Evolutionary conservation across 2,329 filamentous ascomycete species (phyloP).

Genomic region (Fusarium guadeloupense): DNA sequence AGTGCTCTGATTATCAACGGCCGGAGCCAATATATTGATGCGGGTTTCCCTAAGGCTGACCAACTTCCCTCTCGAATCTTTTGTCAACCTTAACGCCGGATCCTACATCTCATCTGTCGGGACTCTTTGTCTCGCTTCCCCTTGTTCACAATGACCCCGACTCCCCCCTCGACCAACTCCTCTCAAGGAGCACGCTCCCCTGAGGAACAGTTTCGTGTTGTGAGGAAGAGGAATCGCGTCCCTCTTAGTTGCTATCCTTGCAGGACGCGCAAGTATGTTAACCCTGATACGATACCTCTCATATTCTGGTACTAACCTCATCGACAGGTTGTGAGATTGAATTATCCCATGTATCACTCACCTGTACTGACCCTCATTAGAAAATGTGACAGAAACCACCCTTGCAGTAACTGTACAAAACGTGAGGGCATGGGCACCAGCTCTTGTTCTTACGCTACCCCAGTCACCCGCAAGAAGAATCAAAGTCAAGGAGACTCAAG

Average conservation of each 20-base stretch:
- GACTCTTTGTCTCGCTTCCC: constrained; percentile 33
- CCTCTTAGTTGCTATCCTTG: constrained; percentile 93
- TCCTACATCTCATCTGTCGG: constrained; percentile 36
- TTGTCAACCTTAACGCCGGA: constrained; percentile 19
- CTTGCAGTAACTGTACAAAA: constrained; percentile 95
- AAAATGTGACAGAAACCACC: constrained; percentile 92
- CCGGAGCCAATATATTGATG: constrained; percentile 41
- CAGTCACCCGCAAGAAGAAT: constrained; percentile 75
- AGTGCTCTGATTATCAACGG: constrained; percentile 17
- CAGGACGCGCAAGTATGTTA: constrained; percentile 85
- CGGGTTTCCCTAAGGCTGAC: constrained; percentile 31
- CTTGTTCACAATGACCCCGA: constrained; percentile 71
- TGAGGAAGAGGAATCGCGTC: constrained; percentile 90
- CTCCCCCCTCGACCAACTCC: constrained; percentile 79
- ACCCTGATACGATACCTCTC: constrained; percentile 29
- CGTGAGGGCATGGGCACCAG: constrained; percentile 82
- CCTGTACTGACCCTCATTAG: constrained; percentile 52
- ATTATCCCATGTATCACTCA: neutral
- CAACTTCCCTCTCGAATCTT: constrained; percentile 23
- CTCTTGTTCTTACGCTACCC: constrained; percentile 86
- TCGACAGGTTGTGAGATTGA: constrained; percentile 50
- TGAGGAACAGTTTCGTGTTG: constrained; percentile 85
- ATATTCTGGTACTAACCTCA: constrained; percentile 45
- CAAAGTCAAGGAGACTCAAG: constrained; percentile 67
- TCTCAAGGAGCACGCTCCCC: constrained; percentile 82